These are phyloP conservation scores for Fusarium sp. DNA, from an alignment of 2,329 filamentous ascomycete species.

Conservation along the genomic window DNA sequence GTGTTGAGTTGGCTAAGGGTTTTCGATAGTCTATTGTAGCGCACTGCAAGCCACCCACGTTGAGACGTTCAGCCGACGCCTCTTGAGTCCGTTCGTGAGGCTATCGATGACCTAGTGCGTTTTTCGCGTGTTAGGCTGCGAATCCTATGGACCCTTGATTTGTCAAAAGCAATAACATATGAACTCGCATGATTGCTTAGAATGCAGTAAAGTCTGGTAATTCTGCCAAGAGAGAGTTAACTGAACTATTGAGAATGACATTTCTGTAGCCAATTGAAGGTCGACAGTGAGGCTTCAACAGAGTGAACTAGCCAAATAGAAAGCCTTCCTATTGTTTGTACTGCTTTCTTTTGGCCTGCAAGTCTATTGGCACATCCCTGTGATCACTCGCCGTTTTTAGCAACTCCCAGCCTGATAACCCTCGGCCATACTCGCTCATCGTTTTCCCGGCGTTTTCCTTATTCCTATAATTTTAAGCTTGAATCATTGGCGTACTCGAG, in stretches of 20 bases:
- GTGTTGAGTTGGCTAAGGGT: neutral
- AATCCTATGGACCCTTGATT: constrained; percentile 4
- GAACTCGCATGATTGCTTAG: neutral
- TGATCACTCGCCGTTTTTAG: no score
- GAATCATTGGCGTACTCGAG: neutral
- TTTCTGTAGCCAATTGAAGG: neutral
- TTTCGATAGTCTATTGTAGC: constrained; percentile 17
- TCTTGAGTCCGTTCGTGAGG: neutral
- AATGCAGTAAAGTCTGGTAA: no score
- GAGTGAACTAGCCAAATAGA: neutral
- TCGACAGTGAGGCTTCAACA: neutral
- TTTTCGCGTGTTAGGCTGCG: neutral
- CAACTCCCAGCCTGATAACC: neutral
- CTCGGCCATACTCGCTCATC: neutral
- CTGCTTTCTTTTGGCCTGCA: no score
- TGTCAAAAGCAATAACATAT: neutral
- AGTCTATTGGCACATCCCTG: no score
- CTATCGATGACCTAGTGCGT: constrained; percentile 13
- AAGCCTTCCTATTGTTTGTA: no score
- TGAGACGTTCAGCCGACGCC: constrained; percentile 15
- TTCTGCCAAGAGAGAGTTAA: neutral
- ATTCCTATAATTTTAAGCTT: neutral
- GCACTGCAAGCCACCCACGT: neutral
- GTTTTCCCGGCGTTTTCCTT: neutral
- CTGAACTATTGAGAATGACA: neutral